Evolutionary conservation across 345 rosid genomes (phyloP).

Genomic region (Xanthoceras sorbifolium): DNA sequence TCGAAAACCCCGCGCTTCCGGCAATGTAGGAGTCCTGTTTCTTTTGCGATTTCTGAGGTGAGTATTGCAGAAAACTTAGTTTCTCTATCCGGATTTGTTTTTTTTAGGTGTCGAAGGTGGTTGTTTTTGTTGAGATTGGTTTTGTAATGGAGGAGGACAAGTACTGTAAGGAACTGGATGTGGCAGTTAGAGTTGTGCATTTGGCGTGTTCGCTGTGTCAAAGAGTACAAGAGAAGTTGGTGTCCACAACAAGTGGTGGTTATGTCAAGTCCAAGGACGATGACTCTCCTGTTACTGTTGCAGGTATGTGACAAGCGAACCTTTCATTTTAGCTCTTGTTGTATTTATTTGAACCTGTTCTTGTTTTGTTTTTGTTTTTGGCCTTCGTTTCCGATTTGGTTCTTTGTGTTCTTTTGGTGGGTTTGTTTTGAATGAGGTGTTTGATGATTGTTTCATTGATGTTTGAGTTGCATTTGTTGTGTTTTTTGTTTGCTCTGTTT

Average conservation of each 20-base stretch:
- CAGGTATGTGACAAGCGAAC: conserved; percentile 46
- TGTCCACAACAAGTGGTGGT: conserved; percentile 32
- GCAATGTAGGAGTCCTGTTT: background rate
- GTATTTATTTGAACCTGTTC: background rate
- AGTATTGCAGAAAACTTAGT: background rate
- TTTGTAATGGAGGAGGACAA: conserved; percentile 30
- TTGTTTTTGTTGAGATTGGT: conserved; percentile 15
- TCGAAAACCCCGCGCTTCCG: background rate
- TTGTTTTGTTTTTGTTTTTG: background rate
- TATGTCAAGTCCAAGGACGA: conserved; percentile 75
- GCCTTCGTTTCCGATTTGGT: no score
- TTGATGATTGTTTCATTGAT: background rate
- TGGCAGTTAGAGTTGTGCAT: conserved; percentile 80
- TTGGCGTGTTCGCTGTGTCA: conserved; percentile 81
- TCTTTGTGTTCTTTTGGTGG: background rate
- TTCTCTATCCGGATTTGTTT: conserved; percentile 13
- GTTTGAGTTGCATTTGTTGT: background rate
- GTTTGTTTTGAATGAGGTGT: background rate
- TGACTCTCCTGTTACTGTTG: conserved; percentile 90
- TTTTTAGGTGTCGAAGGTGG: background rate
- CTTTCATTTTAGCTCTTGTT: background rate
- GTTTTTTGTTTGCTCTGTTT: background rate
- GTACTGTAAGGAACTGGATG: conserved; percentile 61
- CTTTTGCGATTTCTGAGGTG: conserved; percentile 10
- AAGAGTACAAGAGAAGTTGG: conserved; percentile 63